Evolutionary conservation across 768 basidiomycete species (phyloP).

Genomic region (Tulasnella sp.): DNA sequence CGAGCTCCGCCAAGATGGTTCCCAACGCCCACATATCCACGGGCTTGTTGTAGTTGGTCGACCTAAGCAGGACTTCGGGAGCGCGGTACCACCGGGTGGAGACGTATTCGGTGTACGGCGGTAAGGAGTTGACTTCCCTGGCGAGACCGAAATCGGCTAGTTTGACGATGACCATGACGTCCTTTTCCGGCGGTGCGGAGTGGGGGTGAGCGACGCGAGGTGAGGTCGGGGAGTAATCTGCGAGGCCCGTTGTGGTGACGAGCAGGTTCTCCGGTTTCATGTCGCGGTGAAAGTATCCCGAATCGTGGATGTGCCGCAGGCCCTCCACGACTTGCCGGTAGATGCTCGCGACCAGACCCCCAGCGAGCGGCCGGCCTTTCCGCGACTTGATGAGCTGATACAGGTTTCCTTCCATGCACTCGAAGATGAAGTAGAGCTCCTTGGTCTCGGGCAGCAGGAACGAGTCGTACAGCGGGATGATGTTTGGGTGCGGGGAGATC

Average conservation of each 20-base stretch:
- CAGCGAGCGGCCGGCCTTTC: constrained; percentile 91
- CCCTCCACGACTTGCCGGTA: constrained; percentile 89
- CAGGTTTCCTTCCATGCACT: constrained; percentile 99
- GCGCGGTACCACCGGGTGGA: constrained; percentile 99
- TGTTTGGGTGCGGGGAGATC: constrained; percentile 92
- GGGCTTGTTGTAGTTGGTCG: constrained; percentile 90
- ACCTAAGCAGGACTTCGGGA: constrained; percentile 89
- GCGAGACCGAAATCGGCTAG: constrained; percentile 98
- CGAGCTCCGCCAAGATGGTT: constrained; percentile 94
- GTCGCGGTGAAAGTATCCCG: constrained; percentile 97
- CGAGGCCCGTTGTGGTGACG: constrained; percentile 93
- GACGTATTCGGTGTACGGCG: constrained; percentile 98
- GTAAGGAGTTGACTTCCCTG: constrained; percentile 76
- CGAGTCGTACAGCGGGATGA: constrained; percentile 98
- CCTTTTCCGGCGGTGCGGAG: constrained; percentile 69
- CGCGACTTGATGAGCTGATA: constrained; percentile 98
- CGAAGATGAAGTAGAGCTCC: constrained; percentile 99
- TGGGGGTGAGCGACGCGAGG: constrained; percentile 51
- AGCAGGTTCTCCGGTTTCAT: constrained; percentile 99
- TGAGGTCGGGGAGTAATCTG: constrained; percentile 82
- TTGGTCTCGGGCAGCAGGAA: constrained; percentile 94
- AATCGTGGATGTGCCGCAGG: constrained; percentile 83
- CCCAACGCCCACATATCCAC: constrained; percentile 99
- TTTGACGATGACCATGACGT: constrained; percentile 95
- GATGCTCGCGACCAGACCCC: constrained; percentile 91